A percentile compares a stretch with the other conserved stretches of the same genome.
Conservation (phyloP, 306 rosid species). For the Vicia villosa region DNA sequence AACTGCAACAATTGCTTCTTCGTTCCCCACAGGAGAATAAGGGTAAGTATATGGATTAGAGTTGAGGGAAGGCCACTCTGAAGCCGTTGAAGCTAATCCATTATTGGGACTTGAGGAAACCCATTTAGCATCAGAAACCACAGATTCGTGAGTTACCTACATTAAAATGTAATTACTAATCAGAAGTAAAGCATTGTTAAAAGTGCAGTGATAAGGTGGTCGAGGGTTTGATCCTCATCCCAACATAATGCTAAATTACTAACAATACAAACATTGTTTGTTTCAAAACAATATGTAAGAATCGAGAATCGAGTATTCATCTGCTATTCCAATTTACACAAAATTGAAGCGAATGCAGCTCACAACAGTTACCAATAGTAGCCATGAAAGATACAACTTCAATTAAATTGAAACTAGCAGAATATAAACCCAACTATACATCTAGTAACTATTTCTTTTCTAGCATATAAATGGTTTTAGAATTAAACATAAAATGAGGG, state of each 20-base stretch:
- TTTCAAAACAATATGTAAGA: background rate
- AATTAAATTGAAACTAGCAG: background rate
- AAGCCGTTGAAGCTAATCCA: conserved; percentile 29
- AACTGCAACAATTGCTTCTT: conserved; percentile 31
- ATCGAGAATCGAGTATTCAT: conserved; percentile 1
- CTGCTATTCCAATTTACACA: conserved; percentile 10
- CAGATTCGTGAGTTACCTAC: conserved; percentile 37
- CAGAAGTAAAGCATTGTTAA: background rate
- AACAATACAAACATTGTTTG: background rate
- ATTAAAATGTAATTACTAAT: conserved; percentile 8
- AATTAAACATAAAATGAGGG: conserved; percentile 5
- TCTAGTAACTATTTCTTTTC: conserved; percentile 5
- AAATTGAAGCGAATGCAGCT: background rate
- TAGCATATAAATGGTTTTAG: background rate
- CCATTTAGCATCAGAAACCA: conserved; percentile 37
- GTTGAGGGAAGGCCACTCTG: conserved; percentile 50
- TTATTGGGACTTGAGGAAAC: conserved; percentile 12
- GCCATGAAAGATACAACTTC: background rate
- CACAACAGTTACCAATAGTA: background rate
- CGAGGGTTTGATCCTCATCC: background rate
- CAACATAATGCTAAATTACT: background rate
- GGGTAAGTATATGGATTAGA: conserved; percentile 19
- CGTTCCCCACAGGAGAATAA: conserved; percentile 39
- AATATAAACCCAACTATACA: background rate
- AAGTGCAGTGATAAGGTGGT: background rate